phyloP scores from a whole-genome alignment of 2,329 filamentous ascomycete species.

The Macroventuria anomochaeta region DNA sequence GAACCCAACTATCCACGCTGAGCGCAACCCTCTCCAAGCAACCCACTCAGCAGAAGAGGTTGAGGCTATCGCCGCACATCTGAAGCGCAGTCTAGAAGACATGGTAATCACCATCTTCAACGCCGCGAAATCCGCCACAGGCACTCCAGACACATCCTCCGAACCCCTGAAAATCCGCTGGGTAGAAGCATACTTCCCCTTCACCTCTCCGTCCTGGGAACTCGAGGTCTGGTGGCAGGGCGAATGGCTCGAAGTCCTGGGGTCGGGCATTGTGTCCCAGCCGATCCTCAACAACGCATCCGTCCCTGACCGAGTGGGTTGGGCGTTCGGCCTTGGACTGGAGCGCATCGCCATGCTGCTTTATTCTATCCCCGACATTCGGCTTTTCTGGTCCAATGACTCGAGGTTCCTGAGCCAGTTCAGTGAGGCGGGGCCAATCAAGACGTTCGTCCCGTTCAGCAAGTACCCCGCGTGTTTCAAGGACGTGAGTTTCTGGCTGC shows the following conservation, averaged over 20 bases:
- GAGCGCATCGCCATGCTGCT: constrained; percentile 97
- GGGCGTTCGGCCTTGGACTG: constrained; percentile 94
- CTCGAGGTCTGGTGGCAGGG: constrained; percentile 93
- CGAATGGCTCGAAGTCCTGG: constrained; percentile 94
- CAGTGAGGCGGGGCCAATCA: constrained; percentile 53
- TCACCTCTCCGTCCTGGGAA: constrained; percentile 95
- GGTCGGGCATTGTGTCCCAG: constrained; percentile 90
- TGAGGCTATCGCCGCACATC: constrained; percentile 80
- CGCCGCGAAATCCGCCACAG: constrained; percentile 69
- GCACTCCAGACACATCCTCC: constrained; percentile 33
- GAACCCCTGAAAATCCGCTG: constrained; percentile 87
- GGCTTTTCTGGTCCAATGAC: constrained; percentile 93
- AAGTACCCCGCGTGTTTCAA: constrained; percentile 89
- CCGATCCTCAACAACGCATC: constrained; percentile 78
- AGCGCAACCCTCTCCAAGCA: constrained; percentile 83
- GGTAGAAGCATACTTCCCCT: constrained; percentile 98
- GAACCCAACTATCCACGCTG: constrained; percentile 76
- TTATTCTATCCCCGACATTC: constrained; percentile 94
- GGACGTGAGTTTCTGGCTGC: constrained; percentile 93
- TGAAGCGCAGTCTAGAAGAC: constrained; percentile 87
- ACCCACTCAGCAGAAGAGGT: constrained; percentile 78
- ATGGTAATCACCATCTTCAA: constrained; percentile 91
- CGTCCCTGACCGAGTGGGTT: constrained; percentile 77
- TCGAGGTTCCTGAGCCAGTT: constrained; percentile 88
- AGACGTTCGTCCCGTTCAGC: constrained; percentile 83